Base-by-base conservation (phyloP, 2,329 filamentous ascomycete species). In the Helminthosporium solani region DNA sequence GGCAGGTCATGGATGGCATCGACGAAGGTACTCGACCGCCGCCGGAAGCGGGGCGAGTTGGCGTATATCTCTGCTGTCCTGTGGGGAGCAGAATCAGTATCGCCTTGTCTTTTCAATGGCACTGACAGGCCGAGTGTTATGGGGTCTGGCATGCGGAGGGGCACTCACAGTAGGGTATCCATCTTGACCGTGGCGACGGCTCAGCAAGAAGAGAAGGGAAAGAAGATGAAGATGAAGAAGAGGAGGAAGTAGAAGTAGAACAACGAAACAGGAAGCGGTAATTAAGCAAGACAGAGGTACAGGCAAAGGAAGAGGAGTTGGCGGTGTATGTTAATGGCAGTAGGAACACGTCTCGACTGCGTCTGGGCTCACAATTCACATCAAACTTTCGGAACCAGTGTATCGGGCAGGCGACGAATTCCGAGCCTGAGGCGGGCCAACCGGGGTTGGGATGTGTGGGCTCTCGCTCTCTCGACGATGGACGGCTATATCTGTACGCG, bases 1-100 rank as follows among this genome's bases (percentile, higher is more conserved):
- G 88, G 84, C 43, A 95, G 79, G 76, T 97, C 92, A 73, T 97
- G 92, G 62, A 97, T 96, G 56, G 89, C 92, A 78, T 97, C 94
- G 62, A 96, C 91, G 70, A 95, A 96, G 30, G 91, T 96, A 58
- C 90, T 96, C 61, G 92, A 96, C 73, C 90, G 88, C 62, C 94
- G 86, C 54, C 91, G 86, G 69, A 95, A 95, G 57, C 88, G 85
- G 47, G 90, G 89, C 49, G 91, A 90, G 70, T 88, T 96, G 56
- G 88, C 90, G 70, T 91, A 90, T 60, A 96, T 87, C 68, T 96
- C 90, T 63, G 90, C 90, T 37, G 91, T 96, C 50, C 89, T 94
- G 61, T 9, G n/a, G n/a, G n/a, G n/a, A n/a, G n/a, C 23, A 25
- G 6, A 25, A 9, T 25, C 23, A 25, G 9, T 25, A 25, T 9